Conservation (phyloP, 108 stramenopile species). For the Pseudonitzschia pungens region DNA sequence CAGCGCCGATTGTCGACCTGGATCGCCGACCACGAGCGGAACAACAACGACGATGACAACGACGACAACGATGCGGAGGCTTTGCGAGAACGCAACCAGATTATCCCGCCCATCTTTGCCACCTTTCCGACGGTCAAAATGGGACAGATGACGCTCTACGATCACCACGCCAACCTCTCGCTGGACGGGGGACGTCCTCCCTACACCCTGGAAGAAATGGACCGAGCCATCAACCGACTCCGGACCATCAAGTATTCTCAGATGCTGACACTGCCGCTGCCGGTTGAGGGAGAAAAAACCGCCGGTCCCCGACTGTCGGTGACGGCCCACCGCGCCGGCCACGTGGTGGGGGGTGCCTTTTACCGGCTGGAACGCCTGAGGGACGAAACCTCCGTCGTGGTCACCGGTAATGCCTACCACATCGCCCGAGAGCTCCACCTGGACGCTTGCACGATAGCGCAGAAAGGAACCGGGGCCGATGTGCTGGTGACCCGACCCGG, state of each 20-base stretch:
- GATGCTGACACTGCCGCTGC: slow-evolving; percentile 49
- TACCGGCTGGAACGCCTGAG: slow-evolving; percentile 60
- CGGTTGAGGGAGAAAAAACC: not conserved
- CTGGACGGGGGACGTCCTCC: slow-evolving; percentile 73
- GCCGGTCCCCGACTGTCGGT: slow-evolving; percentile 40
- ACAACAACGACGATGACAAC: not conserved
- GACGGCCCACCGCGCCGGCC: slow-evolving; percentile 85
- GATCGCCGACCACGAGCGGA: too few relatives aligned
- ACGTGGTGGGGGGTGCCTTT: slow-evolving; percentile 86
- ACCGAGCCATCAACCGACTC: slow-evolving; percentile 68
- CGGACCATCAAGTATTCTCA: slow-evolving; percentile 90
- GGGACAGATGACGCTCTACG: slow-evolving; percentile 96
- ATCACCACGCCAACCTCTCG: slow-evolving; percentile 78
- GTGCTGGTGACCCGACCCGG: slow-evolving; percentile 75
- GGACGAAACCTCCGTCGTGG: slow-evolving; percentile 81
- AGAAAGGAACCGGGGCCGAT: slow-evolving; percentile 79
- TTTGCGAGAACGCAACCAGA: too few relatives aligned
- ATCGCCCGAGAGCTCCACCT: slow-evolving; percentile 85
- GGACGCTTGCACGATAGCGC: slow-evolving; percentile 68
- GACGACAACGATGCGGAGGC: not conserved
- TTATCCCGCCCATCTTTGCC: slow-evolving; percentile 79
- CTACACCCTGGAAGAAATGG: slow-evolving; percentile 87
- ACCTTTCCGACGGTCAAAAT: slow-evolving; percentile 95
- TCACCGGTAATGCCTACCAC: slow-evolving; percentile 66
- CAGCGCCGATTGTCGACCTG: not conserved